These are phyloP conservation scores for Tetrahymena thermophila DNA, from an alignment of 73 alveolate genomes.

Conservation along the genomic window DNA sequence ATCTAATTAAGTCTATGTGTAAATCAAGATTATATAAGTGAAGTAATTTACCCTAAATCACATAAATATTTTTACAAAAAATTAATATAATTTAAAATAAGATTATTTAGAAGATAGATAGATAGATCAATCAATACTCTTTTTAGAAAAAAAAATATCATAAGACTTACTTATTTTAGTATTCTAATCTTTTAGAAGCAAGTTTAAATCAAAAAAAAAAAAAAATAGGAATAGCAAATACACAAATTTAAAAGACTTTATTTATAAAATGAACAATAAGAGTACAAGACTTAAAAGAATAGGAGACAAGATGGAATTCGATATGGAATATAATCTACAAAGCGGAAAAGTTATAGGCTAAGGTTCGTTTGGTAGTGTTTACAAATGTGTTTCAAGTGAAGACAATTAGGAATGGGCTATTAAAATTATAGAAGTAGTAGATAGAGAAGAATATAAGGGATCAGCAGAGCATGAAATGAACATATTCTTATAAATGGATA, in stretches of 20 bases:
- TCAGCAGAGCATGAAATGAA: neutral
- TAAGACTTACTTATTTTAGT: neutral
- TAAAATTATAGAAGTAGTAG: neutral
- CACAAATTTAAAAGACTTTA: neutral
- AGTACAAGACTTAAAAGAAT: neutral
- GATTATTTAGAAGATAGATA: neutral
- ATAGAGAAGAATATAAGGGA: neutral
- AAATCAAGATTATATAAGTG: neutral
- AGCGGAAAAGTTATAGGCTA: neutral
- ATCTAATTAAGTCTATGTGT: neutral
- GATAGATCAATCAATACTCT: neutral
- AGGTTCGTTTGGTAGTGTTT: neutral
- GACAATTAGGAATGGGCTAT: neutral
- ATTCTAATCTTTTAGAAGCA: neutral
- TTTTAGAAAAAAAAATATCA: neutral
- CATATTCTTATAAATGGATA: neutral
- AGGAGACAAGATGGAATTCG: neutral
- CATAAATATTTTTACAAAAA: too few relatives aligned
- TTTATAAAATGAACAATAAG: neutral
- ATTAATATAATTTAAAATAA: too few relatives aligned
- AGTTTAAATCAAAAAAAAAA: neutral
- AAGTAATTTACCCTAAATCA: neutral
- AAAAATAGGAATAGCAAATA: neutral
- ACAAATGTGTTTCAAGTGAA: neutral
- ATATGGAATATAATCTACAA: neutral